phyloP scores from a whole-genome alignment of 768 basidiomycete species.

The Mycena belliarum region DNA sequence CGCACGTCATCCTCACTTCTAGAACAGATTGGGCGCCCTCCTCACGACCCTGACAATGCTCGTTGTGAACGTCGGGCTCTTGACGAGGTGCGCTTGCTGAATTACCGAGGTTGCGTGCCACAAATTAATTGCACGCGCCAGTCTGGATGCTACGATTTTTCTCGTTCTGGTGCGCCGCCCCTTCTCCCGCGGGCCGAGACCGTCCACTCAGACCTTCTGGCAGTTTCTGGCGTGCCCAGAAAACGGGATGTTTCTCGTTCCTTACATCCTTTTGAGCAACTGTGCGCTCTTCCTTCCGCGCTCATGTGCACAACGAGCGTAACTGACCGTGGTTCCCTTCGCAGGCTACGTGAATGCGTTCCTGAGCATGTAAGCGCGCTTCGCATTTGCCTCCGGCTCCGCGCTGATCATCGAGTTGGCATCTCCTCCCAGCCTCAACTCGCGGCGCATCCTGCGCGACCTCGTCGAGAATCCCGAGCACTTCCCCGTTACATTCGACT shows the following conservation, averaged over 20 bases:
- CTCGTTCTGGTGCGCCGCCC: slow-evolving; percentile 26
- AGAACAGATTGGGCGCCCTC: slow-evolving; percentile 29
- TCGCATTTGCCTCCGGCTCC: not conserved
- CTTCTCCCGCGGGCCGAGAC: slow-evolving; percentile 3
- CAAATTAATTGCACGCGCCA: not conserved
- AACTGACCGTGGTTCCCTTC: not conserved
- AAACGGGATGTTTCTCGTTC: slow-evolving; percentile 37
- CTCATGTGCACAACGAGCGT: slow-evolving; percentile 3
- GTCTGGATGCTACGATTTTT: slow-evolving; percentile 34
- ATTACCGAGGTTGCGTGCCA: not conserved
- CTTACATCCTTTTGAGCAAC: slow-evolving; percentile 40
- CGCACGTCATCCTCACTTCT: not conserved
- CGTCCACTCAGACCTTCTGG: not conserved
- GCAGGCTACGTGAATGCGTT: slow-evolving; percentile 40
- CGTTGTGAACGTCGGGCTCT: slow-evolving; percentile 36
- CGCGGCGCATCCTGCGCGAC: slow-evolving; percentile 21
- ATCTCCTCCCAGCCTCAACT: slow-evolving; percentile 15
- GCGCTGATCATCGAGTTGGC: not conserved
- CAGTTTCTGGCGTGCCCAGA: slow-evolving; percentile 37
- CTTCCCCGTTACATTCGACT: slow-evolving; percentile 20
- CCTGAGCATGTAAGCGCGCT: slow-evolving; percentile 30
- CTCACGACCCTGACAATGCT: slow-evolving; percentile 34
- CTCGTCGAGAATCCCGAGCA: slow-evolving; percentile 22
- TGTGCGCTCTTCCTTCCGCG: slow-evolving; percentile 25
- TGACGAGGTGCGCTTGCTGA: slow-evolving; percentile 31